Evolutionary conservation across 2,329 filamentous ascomycete species (phyloP).

Genomic region (Ceratocystis albifundus): DNA sequence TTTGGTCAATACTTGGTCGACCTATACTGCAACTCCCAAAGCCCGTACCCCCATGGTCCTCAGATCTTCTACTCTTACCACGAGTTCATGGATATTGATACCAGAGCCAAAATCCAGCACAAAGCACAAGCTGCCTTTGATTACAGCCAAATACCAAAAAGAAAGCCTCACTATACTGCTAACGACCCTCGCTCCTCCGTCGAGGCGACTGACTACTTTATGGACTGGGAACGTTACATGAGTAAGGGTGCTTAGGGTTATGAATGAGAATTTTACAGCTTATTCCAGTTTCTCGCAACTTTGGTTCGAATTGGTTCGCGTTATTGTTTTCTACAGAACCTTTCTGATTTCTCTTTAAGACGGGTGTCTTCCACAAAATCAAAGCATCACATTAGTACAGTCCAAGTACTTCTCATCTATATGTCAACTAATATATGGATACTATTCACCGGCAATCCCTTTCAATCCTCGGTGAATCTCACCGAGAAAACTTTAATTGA

Average conservation of each 20-base stretch:
- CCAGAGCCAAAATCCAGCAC: not conserved
- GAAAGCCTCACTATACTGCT: not conserved
- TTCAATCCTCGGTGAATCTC: not conserved
- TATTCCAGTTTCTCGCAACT: not conserved
- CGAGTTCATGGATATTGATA: not conserved
- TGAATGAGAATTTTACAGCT: not conserved
- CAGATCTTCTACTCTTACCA: not conserved
- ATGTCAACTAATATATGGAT: no score
- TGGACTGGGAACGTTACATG: slow-evolving; percentile 3
- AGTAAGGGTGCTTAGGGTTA: not conserved
- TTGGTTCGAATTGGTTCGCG: not conserved
- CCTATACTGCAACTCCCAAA: slow-evolving; percentile 2
- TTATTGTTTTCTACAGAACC: no score
- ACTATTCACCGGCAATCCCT: no score
- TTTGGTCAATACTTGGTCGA: not conserved
- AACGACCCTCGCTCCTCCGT: not conserved
- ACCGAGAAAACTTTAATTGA: slow-evolving; percentile 10
- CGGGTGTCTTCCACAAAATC: no score
- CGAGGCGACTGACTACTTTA: slow-evolving; percentile 1
- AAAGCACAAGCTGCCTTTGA: slow-evolving; percentile 2
- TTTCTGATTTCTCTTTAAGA: no score
- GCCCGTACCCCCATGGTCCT: slow-evolving; percentile 7
- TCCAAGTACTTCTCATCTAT: no score
- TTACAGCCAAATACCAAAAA: slow-evolving; percentile 5
- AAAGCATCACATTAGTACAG: no score